Percentiles rank a stretch among this genome's conserved stretches.
phyloP scores from a whole-genome alignment of 2,329 filamentous ascomycete genomes.

The Pseudogymnoascus sp. region DNA sequence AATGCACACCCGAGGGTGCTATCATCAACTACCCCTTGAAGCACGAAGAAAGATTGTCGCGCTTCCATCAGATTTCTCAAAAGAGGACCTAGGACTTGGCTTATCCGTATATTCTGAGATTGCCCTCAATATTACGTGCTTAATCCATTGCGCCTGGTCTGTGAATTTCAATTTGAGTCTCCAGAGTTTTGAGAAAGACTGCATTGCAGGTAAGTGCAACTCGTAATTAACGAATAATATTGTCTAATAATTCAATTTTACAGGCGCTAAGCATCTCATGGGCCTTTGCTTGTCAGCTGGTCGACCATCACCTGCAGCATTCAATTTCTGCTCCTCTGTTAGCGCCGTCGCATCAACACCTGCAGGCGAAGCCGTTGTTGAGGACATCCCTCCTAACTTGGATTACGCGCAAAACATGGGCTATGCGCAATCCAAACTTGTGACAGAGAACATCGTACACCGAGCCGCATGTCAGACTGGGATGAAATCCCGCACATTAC shows the following conservation, averaged over 20 bases:
- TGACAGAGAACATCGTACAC: conserved; percentile 38
- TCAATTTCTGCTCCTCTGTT: conserved; percentile 34
- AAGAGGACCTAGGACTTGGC: conserved; percentile 34
- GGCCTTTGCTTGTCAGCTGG: conserved; percentile 7
- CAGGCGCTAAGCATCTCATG: conserved; percentile 9
- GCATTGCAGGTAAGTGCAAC: conserved; percentile 6
- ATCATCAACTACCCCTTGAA: conserved; percentile 20
- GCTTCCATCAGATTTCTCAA: conserved; percentile 34
- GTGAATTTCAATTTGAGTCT: not conserved
- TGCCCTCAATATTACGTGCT: conserved; percentile 29
- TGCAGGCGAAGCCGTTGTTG: conserved; percentile 27
- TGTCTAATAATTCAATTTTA: not conserved
- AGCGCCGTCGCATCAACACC: conserved; percentile 28
- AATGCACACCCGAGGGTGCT: conserved; percentile 31
- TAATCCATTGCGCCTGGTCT: conserved; percentile 43
- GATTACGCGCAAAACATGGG: conserved; percentile 39
- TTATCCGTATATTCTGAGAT: not conserved
- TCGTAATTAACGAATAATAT: not conserved
- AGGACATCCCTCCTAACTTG: conserved; percentile 25
- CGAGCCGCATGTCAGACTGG: conserved; percentile 28
- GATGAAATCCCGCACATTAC: conserved; percentile 32
- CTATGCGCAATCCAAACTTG: conserved; percentile 43
- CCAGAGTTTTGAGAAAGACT: not conserved
- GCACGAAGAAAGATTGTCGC: conserved; percentile 29
- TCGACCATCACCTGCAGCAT: conserved; percentile 18